Conservation (phyloP, 2,329 filamentous ascomycete genomes). For the Leptographium procerum region DNA sequence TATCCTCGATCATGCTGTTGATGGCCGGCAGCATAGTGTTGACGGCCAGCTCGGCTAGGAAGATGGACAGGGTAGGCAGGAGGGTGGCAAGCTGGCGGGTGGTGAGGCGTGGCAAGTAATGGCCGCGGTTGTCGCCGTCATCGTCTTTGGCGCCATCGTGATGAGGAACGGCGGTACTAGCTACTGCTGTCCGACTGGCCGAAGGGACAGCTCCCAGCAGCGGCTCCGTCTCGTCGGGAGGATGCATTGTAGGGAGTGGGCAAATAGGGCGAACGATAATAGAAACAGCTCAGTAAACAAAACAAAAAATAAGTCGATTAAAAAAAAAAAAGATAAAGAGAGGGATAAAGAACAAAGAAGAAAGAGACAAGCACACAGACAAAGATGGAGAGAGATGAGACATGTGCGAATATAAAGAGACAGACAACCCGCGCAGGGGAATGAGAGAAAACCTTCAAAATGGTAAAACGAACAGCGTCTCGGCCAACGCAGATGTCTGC, state of each 20-base stretch:
- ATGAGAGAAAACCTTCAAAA: too few species aligned
- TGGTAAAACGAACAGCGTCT: too few species aligned
- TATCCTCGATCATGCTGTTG: constrained; percentile 39
- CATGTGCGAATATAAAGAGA: too few species aligned
- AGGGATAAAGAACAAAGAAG: too few species aligned
- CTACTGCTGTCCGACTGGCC: neutral
- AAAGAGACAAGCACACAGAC: too few species aligned
- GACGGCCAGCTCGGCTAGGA: constrained; percentile 30
- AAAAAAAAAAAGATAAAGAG: too few species aligned
- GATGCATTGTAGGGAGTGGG: neutral
- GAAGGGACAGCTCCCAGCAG: neutral
- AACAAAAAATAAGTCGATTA: neutral
- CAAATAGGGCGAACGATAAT: neutral
- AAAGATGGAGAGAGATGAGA: too few species aligned
- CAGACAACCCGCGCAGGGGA: too few species aligned
- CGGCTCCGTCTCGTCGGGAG: constrained; percentile 1
- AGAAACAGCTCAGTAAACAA: too few species aligned
- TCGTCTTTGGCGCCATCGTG: neutral
- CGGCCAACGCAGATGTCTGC: too few species aligned
- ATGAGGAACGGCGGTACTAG: too few species aligned
- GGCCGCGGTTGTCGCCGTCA: constrained; percentile 1
- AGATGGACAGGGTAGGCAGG: constrained; percentile 21
- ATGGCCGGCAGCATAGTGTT: constrained; percentile 25
- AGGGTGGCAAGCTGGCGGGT: constrained; percentile 17
- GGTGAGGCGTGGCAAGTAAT: constrained; percentile 1